These are phyloP conservation scores for Crithidia sp. DNA, from an alignment of 208 protist species.

Conservation along the genomic window DNA sequence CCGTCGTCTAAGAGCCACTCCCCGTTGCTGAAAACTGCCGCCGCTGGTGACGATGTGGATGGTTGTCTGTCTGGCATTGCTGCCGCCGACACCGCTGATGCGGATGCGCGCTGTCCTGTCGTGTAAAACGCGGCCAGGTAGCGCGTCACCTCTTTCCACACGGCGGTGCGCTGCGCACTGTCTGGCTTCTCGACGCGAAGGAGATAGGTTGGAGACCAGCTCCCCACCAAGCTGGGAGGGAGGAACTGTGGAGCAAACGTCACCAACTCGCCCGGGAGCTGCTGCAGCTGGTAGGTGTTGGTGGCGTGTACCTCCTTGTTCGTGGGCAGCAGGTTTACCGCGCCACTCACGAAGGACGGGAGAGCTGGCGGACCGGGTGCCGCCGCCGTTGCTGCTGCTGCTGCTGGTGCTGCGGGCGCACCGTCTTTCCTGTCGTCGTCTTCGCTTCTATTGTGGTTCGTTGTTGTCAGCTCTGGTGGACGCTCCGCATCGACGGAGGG, in stretches of 20 bases:
- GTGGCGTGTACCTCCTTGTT: conserved; percentile 71
- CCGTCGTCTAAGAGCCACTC: conserved; percentile 23
- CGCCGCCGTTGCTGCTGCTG: conserved; percentile 1
- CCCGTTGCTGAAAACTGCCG: conserved; percentile 22
- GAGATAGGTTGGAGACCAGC: conserved; percentile 79
- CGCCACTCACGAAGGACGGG: conserved; percentile 47
- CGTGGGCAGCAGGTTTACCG: conserved; percentile 86
- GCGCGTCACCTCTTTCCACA: conserved; percentile 27
- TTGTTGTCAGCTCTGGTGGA: too few relatives aligned
- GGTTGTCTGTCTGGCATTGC: background rate
- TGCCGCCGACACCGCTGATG: background rate
- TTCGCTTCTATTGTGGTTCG: background rate
- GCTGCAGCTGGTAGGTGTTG: conserved; percentile 69
- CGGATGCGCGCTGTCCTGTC: background rate
- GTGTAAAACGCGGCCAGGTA: conserved; percentile 50
- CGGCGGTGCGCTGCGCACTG: conserved; percentile 17
- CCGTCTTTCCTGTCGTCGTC: background rate
- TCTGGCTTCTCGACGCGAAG: conserved; percentile 39
- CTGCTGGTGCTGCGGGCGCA: background rate
- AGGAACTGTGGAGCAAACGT: conserved; percentile 59
- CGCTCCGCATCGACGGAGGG: background rate
- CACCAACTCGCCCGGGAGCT: conserved; percentile 66
- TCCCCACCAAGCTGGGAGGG: conserved; percentile 54
- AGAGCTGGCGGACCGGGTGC: background rate
- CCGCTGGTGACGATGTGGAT: background rate